Percentiles rank a stretch among this genome's conserved stretches.
Conservation (phyloP, 139 green algal genomes). For the Limnomonas spitsbergensis region DNA sequence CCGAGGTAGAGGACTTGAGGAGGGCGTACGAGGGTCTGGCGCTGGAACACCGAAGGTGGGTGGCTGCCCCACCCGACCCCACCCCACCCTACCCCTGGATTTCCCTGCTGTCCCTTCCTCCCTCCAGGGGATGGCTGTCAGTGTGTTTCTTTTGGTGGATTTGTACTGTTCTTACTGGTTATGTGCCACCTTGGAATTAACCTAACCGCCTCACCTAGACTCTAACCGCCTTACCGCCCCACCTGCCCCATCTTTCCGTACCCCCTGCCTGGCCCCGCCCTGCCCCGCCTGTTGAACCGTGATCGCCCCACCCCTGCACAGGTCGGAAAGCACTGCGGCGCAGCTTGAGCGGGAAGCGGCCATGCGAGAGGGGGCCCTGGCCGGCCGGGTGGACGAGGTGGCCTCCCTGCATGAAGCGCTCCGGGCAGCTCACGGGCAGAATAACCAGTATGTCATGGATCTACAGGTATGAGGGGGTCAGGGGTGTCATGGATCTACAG, state of each 20-base stretch:
- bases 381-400: constrained; percentile 41
- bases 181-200: too few species aligned
- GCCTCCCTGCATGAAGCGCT: constrained; percentile 50
- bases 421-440: constrained; percentile 43
- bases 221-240: too few species aligned
- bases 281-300: too few species aligned
- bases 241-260: too few species aligned
- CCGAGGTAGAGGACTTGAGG: constrained; percentile 57
- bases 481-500: background rate
- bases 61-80: background rate
- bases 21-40: constrained; percentile 7
- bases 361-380: constrained; percentile 44
- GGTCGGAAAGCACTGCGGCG: constrained; percentile 31
- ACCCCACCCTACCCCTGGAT: background rate
- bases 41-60: background rate
- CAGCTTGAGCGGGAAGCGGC: constrained; percentile 61
- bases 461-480: constrained; percentile 40
- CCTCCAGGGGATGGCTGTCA: too few species aligned
- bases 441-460: constrained; percentile 60
- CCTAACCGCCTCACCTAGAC: too few species aligned
- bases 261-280: too few species aligned
- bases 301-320: too few species aligned
- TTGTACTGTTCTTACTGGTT: too few species aligned
- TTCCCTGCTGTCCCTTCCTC: too few species aligned
- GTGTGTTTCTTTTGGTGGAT: too few species aligned